A percentile compares a stretch with the other conserved stretches of the same genome.
These are phyloP conservation scores for Ophiosphaerella herpotricha DNA, from an alignment of 2,329 filamentous ascomycete genomes.

Conservation along the genomic window DNA sequence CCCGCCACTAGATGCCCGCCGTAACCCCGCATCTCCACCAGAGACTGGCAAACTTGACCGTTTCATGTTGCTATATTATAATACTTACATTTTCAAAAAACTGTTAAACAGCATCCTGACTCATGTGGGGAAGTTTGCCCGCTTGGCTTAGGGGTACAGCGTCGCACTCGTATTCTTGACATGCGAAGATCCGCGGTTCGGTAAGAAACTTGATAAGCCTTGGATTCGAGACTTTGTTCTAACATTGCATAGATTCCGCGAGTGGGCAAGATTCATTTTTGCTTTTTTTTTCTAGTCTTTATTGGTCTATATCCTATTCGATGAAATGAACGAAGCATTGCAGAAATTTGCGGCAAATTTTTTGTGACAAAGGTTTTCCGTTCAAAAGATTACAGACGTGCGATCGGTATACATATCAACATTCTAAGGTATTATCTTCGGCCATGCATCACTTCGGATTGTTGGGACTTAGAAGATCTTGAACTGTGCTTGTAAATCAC, in stretches of 20 bases:
- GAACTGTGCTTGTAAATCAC: too few relatives aligned
- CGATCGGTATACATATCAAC: too few relatives aligned
- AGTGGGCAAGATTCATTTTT: conserved; percentile 2
- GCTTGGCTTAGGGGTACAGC: conserved; percentile 21
- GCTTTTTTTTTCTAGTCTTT: not conserved
- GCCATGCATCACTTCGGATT: too few relatives aligned
- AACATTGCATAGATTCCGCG: conserved; percentile 2
- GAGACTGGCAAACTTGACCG: too few relatives aligned
- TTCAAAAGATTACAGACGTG: too few relatives aligned
- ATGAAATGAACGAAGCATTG: not conserved
- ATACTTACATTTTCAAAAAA: not conserved
- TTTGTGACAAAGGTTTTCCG: too few relatives aligned
- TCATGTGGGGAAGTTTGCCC: not conserved
- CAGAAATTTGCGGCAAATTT: not conserved
- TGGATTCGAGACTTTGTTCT: not conserved
- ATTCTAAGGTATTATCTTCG: too few relatives aligned
- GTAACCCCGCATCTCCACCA: too few relatives aligned
- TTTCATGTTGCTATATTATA: not conserved
- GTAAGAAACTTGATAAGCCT: not conserved
- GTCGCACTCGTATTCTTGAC: conserved; percentile 15
- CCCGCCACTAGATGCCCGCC: too few relatives aligned
- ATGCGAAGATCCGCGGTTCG: conserved; percentile 24
- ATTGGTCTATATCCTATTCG: not conserved
- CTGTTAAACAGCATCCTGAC: not conserved
- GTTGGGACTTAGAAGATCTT: too few relatives aligned